Conservation (phyloP, 352 stramenopile species). For the Plasmopara muralis region DNA sequence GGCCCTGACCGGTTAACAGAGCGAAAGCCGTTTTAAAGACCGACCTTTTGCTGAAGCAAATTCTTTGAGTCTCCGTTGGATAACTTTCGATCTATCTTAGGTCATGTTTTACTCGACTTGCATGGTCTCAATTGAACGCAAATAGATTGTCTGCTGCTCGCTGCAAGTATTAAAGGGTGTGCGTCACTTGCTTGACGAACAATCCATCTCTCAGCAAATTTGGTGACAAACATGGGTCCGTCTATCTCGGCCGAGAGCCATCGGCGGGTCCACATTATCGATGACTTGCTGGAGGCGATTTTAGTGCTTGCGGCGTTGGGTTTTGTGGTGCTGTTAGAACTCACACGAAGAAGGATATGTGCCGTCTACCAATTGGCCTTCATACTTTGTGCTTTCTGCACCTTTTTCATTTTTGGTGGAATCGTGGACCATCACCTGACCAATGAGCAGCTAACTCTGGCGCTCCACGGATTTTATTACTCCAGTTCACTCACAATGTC, state of each 20-base stretch:
- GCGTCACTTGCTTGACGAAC: no score
- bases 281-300: conserved; percentile 64
- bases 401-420: conserved; percentile 60
- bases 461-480: conserved; percentile 58
- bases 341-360: conserved; percentile 62
- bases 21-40: no score
- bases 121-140: no score
- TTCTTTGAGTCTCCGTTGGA: no score
- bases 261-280: conserved; percentile 60
- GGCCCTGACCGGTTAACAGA: no score
- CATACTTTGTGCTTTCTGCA: conserved; percentile 35
- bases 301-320: conserved; percentile 45
- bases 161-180: no score
- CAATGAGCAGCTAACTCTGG: conserved; percentile 59
- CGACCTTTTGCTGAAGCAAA: no score
- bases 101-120: no score
- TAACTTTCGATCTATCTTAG: no score
- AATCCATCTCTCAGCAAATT: conserved; percentile 1
- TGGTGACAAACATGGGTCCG: conserved; percentile 10
- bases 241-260: conserved; percentile 17
- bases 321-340: conserved; percentile 50
- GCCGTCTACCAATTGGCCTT: conserved; percentile 71
- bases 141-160: no score
- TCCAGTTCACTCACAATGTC: conserved; percentile 40
- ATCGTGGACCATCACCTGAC: conserved; percentile 68